Percentiles rank a stretch among this genome's conserved stretches.
Evolutionary conservation across 495 filamentous ascomycete genomes (phyloP).

Genomic region (Penicillium pulvis): DNA sequence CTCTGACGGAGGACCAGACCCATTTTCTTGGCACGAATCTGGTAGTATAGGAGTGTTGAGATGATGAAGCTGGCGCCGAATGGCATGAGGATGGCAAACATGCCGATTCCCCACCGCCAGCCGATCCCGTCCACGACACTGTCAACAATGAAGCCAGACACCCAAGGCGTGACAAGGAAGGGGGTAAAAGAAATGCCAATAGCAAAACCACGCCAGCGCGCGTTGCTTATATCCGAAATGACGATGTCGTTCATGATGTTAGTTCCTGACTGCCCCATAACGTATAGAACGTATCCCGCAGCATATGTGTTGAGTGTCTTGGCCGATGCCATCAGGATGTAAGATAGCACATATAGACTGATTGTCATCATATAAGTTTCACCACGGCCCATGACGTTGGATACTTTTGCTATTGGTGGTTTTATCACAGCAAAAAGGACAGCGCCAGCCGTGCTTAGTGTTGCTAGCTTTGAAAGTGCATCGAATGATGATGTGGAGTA

Average conservation of each 20-base stretch:
- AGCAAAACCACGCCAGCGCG: slow-evolving; percentile 48
- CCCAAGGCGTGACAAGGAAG: slow-evolving; percentile 49
- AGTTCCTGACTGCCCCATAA: slow-evolving; percentile 46
- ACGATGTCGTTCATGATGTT: slow-evolving; percentile 51
- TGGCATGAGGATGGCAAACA: slow-evolving; percentile 52
- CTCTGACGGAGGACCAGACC: slow-evolving; percentile 35
- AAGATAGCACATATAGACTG: slow-evolving; percentile 46
- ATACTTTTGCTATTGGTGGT: slow-evolving; percentile 52
- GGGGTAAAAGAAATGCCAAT: slow-evolving; percentile 49
- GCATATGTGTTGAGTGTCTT: slow-evolving; percentile 46
- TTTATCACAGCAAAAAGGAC: slow-evolving; percentile 50
- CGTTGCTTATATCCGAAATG: slow-evolving; percentile 48
- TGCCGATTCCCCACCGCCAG: slow-evolving; percentile 55
- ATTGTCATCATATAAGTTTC: slow-evolving; percentile 49
- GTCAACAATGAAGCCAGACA: slow-evolving; percentile 45
- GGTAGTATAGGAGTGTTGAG: slow-evolving; percentile 46
- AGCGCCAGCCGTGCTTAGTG: slow-evolving; percentile 43
- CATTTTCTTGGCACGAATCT: slow-evolving; percentile 35
- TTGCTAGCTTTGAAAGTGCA: slow-evolving; percentile 43
- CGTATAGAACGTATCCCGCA: slow-evolving; percentile 47
- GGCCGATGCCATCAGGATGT: slow-evolving; percentile 49
- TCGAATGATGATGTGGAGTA: slow-evolving; percentile 49
- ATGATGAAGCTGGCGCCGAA: slow-evolving; percentile 50
- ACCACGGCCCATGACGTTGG: slow-evolving; percentile 49
- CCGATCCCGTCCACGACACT: slow-evolving; percentile 49